Conservation (phyloP, 2,329 filamentous ascomycete genomes). For the Neocatenulostroma microsporum region DNA sequence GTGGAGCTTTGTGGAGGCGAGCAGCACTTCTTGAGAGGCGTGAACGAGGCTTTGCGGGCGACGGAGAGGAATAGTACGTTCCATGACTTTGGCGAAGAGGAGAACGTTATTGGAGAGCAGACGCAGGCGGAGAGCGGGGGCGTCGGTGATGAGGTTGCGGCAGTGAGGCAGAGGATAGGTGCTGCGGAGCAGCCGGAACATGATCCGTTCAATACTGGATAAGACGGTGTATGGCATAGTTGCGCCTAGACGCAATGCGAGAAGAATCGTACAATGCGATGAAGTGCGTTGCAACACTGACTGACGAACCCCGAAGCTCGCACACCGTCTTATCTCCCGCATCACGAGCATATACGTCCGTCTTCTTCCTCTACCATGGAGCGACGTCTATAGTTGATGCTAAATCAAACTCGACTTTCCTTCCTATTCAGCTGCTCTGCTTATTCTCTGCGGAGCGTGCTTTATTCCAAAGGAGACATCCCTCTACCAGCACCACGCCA, state of each 20-base stretch:
- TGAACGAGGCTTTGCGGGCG: constrained; percentile 74
- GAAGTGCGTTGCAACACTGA: too few species aligned
- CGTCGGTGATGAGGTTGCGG: constrained; percentile 5
- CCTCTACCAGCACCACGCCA: too few species aligned
- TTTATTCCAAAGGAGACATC: too few species aligned
- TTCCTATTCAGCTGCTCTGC: too few species aligned
- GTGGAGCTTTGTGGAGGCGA: constrained; percentile 72
- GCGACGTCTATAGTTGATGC: too few species aligned
- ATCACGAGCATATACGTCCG: too few species aligned
- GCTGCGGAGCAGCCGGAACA: constrained; percentile 7
- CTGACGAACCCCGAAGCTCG: too few species aligned
- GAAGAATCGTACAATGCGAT: too few species aligned
- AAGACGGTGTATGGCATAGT: not conserved
- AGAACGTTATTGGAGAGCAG: constrained; percentile 4
- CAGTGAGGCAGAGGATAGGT: constrained; percentile 3
- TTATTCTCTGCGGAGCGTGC: too few species aligned
- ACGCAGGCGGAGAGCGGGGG: constrained; percentile 2
- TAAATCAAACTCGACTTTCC: too few species aligned
- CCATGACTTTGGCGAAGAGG: constrained; percentile 4
- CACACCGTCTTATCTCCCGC: too few species aligned
- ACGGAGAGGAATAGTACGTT: constrained; percentile 55
- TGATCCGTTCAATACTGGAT: constrained; percentile 3
- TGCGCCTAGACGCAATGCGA: not conserved
- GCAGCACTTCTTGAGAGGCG: constrained; percentile 69
- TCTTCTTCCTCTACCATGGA: too few species aligned